These are phyloP conservation scores for Paramecium sexaurelia DNA, from an alignment of 73 alveolate genomes.

Conservation along the genomic window DNA sequence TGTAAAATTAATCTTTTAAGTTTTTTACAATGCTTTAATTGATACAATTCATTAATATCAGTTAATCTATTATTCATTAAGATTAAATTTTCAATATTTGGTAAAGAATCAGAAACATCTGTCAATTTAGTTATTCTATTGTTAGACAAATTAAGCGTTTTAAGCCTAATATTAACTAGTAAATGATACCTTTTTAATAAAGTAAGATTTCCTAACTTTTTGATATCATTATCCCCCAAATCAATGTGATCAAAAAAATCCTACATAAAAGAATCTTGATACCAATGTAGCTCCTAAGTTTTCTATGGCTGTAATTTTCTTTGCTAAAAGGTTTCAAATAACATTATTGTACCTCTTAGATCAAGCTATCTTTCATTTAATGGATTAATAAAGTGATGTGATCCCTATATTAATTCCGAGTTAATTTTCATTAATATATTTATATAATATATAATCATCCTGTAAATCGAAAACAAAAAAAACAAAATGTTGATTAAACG, in stretches of 20 bases:
- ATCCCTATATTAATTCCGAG: slow-evolving; percentile 56
- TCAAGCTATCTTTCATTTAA: slow-evolving; percentile 61
- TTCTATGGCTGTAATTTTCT: slow-evolving; percentile 60
- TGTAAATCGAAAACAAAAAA: neutral
- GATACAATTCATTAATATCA: slow-evolving; percentile 50
- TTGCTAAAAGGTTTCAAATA: neutral
- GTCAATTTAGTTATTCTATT: slow-evolving; percentile 54
- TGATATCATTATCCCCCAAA: slow-evolving; percentile 65
- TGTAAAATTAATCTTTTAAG: slow-evolving; percentile 19
- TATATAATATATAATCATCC: neutral
- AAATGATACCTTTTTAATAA: slow-evolving; percentile 18
- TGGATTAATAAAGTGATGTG: slow-evolving; percentile 58
- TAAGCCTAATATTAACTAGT: neutral
- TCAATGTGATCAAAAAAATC: slow-evolving; percentile 67
- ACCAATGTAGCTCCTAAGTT: slow-evolving; percentile 66
- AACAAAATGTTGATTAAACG: neutral
- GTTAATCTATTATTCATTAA: slow-evolving; percentile 58
- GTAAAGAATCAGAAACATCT: slow-evolving; percentile 61
- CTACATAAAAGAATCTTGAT: slow-evolving; percentile 33
- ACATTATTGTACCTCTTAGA: slow-evolving; percentile 36
- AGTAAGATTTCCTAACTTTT: slow-evolving; percentile 57
- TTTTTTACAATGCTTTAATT: slow-evolving; percentile 48
- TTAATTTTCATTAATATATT: slow-evolving; percentile 60
- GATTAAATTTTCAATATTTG: slow-evolving; percentile 21
- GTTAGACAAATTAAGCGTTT: slow-evolving; percentile 52